Conservation (phyloP, 169 alveolate species). For the Blepharisma undulans region DNA sequence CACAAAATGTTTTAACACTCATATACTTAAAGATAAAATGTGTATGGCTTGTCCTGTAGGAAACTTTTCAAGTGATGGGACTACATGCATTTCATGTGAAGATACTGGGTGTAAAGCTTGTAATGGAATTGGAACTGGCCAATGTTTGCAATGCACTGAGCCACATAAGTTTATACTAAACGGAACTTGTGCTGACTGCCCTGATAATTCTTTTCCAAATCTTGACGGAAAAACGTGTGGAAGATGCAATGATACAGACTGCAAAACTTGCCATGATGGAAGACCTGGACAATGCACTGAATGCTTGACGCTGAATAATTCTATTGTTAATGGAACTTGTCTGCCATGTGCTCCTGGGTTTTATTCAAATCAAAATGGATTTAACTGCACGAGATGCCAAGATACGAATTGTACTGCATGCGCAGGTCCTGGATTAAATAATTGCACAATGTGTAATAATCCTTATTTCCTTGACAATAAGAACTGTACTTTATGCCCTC, state of each 20-base stretch:
- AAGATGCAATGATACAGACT: neutral
- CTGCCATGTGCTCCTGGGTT: neutral
- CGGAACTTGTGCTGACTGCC: neutral
- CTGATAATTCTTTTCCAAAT: neutral
- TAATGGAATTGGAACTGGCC: neutral
- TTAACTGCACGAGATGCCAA: neutral
- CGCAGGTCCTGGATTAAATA: neutral
- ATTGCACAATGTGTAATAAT: neutral
- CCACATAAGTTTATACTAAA: neutral
- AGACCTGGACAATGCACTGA: neutral
- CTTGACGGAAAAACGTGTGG: neutral
- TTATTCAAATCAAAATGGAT: neutral
- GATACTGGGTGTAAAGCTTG: neutral
- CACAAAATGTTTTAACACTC: neutral
- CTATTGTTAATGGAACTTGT: neutral
- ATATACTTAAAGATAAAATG: neutral
- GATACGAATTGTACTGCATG: neutral
- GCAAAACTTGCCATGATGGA: neutral
- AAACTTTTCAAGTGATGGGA: neutral
- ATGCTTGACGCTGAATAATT: neutral
- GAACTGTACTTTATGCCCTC: neutral
- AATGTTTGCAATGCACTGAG: neutral
- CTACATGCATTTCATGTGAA: neutral
- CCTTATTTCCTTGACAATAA: neutral
- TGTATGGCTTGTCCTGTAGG: neutral